A percentile compares a stretch with the other conserved stretches of the same genome.
phyloP scores from a whole-genome alignment of 2,329 filamentous ascomycete species.

The Aspergillus candidus region DNA sequence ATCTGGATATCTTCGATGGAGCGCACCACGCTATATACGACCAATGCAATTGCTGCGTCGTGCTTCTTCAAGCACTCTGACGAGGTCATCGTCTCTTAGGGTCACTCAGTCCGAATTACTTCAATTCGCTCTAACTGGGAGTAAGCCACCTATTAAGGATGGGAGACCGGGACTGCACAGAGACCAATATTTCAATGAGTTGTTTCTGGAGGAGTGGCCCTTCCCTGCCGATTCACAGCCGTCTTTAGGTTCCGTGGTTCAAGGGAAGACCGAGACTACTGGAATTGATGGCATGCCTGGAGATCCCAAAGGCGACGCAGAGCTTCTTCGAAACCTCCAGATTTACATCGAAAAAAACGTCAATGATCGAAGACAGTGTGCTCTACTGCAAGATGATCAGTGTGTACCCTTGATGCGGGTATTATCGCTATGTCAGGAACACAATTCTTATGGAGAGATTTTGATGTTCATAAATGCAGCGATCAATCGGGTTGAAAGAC shows the following conservation, averaged over 20 bases:
- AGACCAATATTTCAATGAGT: slow-evolving; percentile 12
- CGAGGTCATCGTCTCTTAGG: slow-evolving; percentile 3
- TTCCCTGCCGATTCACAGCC: slow-evolving; percentile 11
- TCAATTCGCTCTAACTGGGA: slow-evolving; percentile 27
- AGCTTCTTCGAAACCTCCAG: slow-evolving; percentile 15
- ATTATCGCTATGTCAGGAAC: slow-evolving; percentile 19
- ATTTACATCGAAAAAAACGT: slow-evolving; percentile 21
- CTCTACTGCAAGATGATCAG: slow-evolving; percentile 5
- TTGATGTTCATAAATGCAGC: slow-evolving; percentile 27
- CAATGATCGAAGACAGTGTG: slow-evolving; percentile 6
- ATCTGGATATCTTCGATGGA: too few species aligned
- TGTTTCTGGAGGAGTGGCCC: slow-evolving; percentile 21
- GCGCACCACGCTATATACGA: too few species aligned
- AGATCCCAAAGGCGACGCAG: slow-evolving; percentile 1
- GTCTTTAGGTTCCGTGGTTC: slow-evolving; percentile 18
- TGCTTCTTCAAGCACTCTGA: slow-evolving; percentile 1
- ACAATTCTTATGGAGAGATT: slow-evolving; percentile 25
- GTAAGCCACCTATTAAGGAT: slow-evolving; percentile 7
- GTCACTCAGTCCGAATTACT: slow-evolving; percentile 27
- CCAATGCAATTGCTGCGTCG: neutral
- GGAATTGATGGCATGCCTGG: slow-evolving; percentile 1
- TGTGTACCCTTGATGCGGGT: slow-evolving; percentile 13
- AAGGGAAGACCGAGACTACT: neutral
- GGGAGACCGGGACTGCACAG: slow-evolving; percentile 2
- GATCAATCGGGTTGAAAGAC: slow-evolving; percentile 19